phyloP scores from a whole-genome alignment of 768 basidiomycete species.

The Hemileccinum impolitum region DNA sequence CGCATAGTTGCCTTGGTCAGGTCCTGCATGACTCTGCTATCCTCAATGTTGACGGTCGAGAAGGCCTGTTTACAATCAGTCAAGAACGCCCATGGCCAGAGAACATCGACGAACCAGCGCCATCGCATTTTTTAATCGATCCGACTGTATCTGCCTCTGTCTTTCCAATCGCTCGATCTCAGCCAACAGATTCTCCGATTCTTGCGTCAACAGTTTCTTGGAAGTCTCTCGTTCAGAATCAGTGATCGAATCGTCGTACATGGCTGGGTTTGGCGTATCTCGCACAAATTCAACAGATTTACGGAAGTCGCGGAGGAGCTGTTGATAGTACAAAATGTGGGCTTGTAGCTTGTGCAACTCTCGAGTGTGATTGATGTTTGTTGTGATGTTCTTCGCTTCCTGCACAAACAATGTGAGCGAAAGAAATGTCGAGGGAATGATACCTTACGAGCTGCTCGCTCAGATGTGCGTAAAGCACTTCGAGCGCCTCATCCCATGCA shows the following conservation, averaged over 20 bases:
- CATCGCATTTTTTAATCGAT: conserved; percentile 32
- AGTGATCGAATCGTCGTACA: conserved; percentile 29
- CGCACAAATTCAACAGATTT: conserved; percentile 50
- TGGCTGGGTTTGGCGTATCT: conserved; percentile 47
- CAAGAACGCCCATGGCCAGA: not conserved
- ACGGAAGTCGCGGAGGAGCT: conserved; percentile 51
- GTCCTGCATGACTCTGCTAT: conserved; percentile 48
- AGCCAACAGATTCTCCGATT: conserved; percentile 33
- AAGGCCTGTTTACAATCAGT: conserved; percentile 42
- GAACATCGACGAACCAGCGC: conserved; percentile 20
- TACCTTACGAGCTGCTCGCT: conserved; percentile 39
- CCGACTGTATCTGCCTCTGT: conserved; percentile 26
- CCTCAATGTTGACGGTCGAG: conserved; percentile 56
- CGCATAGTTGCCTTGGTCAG: conserved; percentile 46
- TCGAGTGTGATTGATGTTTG: conserved; percentile 42
- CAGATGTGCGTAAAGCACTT: conserved; percentile 49
- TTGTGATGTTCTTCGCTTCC: conserved; percentile 42
- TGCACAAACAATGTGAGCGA: conserved; percentile 16
- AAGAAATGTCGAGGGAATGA: not conserved
- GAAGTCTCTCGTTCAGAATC: conserved; percentile 4
- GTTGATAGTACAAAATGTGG: conserved; percentile 53
- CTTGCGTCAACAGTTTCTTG: conserved; percentile 11
- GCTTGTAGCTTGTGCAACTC: conserved; percentile 58
- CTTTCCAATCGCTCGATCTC: conserved; percentile 40
- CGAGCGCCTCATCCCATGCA: conserved; percentile 60